Base-by-base conservation (phyloP, 257 asterid genomes). In the Nicotiana obtusifolia region DNA sequence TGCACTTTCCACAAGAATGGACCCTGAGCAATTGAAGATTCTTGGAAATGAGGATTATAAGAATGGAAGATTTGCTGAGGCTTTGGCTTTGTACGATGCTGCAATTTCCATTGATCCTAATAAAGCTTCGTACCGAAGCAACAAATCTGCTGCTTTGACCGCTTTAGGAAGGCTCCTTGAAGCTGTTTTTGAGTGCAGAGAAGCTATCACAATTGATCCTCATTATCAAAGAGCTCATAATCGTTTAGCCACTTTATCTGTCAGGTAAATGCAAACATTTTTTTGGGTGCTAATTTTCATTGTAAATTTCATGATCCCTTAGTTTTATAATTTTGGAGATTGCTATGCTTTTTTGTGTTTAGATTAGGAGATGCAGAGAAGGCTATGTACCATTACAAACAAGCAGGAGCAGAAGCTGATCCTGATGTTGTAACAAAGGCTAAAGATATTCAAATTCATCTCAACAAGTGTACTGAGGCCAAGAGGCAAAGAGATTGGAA, bases 11-110 rank as follows among this genome's bases (percentile, higher is more conserved):
- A 92, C 98, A 0, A 79, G 97, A 61, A 96, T 92, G 97, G 98
- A 96, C 82, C 99, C 99, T 0, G 99, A 96, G 84, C 84, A 96
- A 79, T 83, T 94, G 85, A 96, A 94, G 88, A 92, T 94, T 54
- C n/a, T 96, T 79, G 99, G 99, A 0, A 96, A 96, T 81, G 99
- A 96, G 22, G 99, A 96, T 83, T 96, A 94, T 83, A 92, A 93
- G 87, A 96, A 94, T 68, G 98, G 98, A 2, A 91, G 97, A 77
- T 94, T 96, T 81, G 97, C 97, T 0, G 99, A 94, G 54, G 99
- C 99, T 3, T 81, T 96, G 73, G 89, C 98, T 26, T 86, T 93
- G 64, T 94, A 94, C 81, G 99, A 96, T 30, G 98, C 98, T 9
- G 99, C 99, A 0, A 94, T 94, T 77, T 91, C 99, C 7, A 88